Base-by-base conservation (phyloP, 2,329 filamentous ascomycete genomes). In the Plenodomus lindquistii region DNA sequence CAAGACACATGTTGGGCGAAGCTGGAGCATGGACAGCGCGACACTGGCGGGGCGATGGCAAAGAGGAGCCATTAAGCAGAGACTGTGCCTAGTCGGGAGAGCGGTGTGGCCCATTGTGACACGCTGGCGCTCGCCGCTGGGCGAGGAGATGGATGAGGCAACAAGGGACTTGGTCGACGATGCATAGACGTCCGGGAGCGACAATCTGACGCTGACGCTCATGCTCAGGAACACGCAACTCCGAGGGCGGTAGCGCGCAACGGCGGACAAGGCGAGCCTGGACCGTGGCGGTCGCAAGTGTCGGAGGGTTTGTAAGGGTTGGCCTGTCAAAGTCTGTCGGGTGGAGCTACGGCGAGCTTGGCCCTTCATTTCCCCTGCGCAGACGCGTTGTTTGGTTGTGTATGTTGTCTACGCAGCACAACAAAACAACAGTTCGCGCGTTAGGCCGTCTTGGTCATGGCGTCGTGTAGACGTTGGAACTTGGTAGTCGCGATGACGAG, bases 311-410 rank as follows among this genome's bases (percentile, higher is more conserved):
- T 7, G 52, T 49, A 59, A 60, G 47, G 65, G 66, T 54, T 55
- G 51, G 52, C 58, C 63, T 63, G 67, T 59, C 60, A 62, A 54
- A 50, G 46, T 56, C 52, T 60, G 45, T 54, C 38, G 57, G 45
- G 56, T 59, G 52, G 55, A 59, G 53, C 59, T 50, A 62, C 56
- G 50, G 46, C 48, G 56, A 49, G n/a, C 49, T 47, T 57, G 56
- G 57, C 53, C 56, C 55, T 65, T 67, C 66, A 70, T 71, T 69
- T 71, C 65, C 55, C 58, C 48, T 17, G 35, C 13, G 18, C 18
- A 20, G 35, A 63, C 67, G 68, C 67, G 66, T 71, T 70, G 67
- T 72, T 71, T 67, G 16, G 8, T 55, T 52, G 46, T 54, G 52
- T 52, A 57, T 56, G 49, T 46, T 39, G 48, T 42, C 9, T 13